phyloP scores from a whole-genome alignment of 2,329 filamentous ascomycete genomes.

The Sclerotinia nivalis region DNA sequence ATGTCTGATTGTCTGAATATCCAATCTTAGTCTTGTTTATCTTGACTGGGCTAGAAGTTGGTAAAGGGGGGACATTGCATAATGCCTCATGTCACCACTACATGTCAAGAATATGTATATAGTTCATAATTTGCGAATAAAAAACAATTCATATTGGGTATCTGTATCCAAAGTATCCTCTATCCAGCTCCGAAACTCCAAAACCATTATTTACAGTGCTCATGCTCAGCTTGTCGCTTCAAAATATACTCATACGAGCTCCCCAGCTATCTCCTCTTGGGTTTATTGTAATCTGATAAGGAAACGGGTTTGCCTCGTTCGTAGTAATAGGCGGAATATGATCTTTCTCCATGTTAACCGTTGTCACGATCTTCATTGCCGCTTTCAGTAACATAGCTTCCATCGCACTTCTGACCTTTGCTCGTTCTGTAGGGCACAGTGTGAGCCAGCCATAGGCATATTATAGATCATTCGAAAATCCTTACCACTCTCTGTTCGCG shows the following conservation, averaged over 20 bases:
- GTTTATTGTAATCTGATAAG: slow-evolving; percentile 88
- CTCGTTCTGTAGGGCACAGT: slow-evolving; percentile 60
- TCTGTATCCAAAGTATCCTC: slow-evolving; percentile 34
- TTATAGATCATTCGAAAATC: slow-evolving; percentile 21
- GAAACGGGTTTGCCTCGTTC: slow-evolving; percentile 88
- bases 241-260: slow-evolving; percentile 68
- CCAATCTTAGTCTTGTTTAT: too few species aligned
- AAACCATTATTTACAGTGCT: slow-evolving; percentile 23
- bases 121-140: slow-evolving; percentile 7
- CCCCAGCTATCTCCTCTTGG: slow-evolving; percentile 80
- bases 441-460: slow-evolving; percentile 22
- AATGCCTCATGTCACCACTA: not conserved
- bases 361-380: slow-evolving; percentile 84
- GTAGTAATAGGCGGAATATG: slow-evolving; percentile 97
- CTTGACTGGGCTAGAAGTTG: not conserved
- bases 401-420: slow-evolving; percentile 88
- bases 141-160: slow-evolving; percentile 36
- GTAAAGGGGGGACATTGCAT: not conserved
- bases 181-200: slow-evolving; percentile 28
- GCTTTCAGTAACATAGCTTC: slow-evolving; percentile 84
- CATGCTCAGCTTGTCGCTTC: slow-evolving; percentile 28
- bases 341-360: slow-evolving; percentile 85
- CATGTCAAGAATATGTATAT: not conserved
- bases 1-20: not conserved
- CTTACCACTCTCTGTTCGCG: slow-evolving; percentile 83